A percentile compares a stretch with the other conserved stretches of the same genome.
phyloP scores from a whole-genome alignment of 768 basidiomycete species.

The Flagelloscypha sp. region DNA sequence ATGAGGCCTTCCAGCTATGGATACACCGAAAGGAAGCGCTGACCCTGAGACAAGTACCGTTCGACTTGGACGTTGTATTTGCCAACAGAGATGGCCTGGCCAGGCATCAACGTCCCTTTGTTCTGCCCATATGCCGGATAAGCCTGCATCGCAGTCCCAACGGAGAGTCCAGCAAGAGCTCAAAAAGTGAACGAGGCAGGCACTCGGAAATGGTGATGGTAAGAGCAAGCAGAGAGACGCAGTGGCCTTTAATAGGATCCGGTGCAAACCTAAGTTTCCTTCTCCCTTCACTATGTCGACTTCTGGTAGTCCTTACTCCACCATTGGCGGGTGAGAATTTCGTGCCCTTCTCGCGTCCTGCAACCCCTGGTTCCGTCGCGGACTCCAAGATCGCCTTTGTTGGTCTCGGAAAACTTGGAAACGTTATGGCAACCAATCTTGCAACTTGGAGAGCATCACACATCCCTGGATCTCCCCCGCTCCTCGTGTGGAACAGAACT shows the following conservation, averaged over 20 bases:
- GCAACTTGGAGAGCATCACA: slow-evolving; percentile 41
- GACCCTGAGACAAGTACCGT: slow-evolving; percentile 92
- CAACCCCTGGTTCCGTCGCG: slow-evolving; percentile 33
- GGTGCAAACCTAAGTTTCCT: slow-evolving; percentile 2
- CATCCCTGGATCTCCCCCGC: slow-evolving; percentile 31
- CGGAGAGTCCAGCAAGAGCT: background rate
- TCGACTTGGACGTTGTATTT: slow-evolving; percentile 88
- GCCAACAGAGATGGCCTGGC: slow-evolving; percentile 85
- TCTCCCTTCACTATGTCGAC: background rate
- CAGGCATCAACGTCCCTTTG: slow-evolving; percentile 68
- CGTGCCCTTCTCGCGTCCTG: slow-evolving; percentile 52
- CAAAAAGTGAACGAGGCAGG: background rate
- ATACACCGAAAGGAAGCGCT: slow-evolving; percentile 13
- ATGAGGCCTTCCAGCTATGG: slow-evolving; percentile 8
- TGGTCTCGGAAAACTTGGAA: slow-evolving; percentile 63
- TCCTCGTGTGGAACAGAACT: slow-evolving; percentile 76
- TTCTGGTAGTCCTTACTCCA: background rate
- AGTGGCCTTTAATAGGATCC: slow-evolving; percentile 11
- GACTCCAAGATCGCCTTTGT: slow-evolving; percentile 38
- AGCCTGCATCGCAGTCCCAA: slow-evolving; percentile 31
- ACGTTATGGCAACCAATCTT: slow-evolving; percentile 72
- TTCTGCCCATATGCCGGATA: slow-evolving; percentile 41
- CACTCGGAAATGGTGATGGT: background rate
- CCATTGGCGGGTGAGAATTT: too few relatives aligned
- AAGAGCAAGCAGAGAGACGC: background rate